Conservation (phyloP, 352 stramenopile species). For the Globisporangium polare region DNA sequence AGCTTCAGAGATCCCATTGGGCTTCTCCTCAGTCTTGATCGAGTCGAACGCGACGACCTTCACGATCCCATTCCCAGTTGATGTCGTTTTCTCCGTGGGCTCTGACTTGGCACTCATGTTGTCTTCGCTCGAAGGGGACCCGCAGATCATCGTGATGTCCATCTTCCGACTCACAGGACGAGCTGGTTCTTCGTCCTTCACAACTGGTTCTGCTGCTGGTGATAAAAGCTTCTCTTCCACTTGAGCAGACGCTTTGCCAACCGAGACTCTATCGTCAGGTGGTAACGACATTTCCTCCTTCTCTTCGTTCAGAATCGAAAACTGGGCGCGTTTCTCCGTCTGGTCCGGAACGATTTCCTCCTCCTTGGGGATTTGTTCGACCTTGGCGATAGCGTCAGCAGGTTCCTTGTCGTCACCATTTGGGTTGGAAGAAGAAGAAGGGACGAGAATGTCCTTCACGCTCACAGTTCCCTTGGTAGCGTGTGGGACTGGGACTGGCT, state of each 20-base stretch:
- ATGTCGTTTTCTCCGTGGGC: background rate
- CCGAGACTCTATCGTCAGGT: background rate
- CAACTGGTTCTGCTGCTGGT: background rate
- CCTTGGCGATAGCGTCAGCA: background rate
- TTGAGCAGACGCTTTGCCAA: background rate
- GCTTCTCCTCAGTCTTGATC: constrained; percentile 9
- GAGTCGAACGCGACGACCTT: background rate
- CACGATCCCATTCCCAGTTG: background rate
- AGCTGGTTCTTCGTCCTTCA: constrained; percentile 12
- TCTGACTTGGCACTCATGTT: constrained; percentile 9
- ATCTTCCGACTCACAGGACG: constrained; percentile 26
- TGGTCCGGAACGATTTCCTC: background rate
- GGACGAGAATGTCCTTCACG: constrained; percentile 8
- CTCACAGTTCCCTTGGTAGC: constrained; percentile 14
- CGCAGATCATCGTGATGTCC: constrained; percentile 44
- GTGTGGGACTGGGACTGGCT: background rate
- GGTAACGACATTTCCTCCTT: background rate
- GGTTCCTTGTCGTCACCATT: background rate
- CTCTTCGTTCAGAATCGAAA: constrained; percentile 11
- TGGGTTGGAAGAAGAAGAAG: background rate
- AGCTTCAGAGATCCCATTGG: background rate
- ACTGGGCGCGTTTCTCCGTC: constrained; percentile 5
- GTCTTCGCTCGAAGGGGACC: constrained; percentile 22
- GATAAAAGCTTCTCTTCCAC: background rate
- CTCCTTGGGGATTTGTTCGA: background rate